phyloP scores from a whole-genome alignment of 1,284 basidiomycete species.

The Cystobasidium pallidum region DNA sequence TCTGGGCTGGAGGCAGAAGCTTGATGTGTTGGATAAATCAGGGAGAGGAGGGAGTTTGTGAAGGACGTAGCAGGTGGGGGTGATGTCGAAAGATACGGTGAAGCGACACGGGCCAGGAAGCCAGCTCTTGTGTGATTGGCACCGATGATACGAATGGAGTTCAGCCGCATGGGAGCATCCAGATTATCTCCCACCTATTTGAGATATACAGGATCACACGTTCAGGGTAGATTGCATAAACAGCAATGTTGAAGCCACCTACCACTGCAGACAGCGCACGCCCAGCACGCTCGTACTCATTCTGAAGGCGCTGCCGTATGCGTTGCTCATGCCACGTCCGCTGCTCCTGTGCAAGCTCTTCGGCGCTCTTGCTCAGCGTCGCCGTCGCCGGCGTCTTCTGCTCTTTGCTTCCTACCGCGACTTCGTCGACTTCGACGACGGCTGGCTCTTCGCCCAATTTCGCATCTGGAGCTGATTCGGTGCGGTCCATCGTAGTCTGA shows the following conservation, averaged over 20 bases:
- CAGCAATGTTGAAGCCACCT: constrained; percentile 50
- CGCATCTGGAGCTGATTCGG: constrained; percentile 36
- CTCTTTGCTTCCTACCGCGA: constrained; percentile 8
- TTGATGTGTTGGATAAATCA: constrained; percentile 52
- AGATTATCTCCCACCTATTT: constrained; percentile 70
- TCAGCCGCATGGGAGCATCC: constrained; percentile 66
- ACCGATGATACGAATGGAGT: constrained; percentile 78
- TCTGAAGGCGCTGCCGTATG: constrained; percentile 67
- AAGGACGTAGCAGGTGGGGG: constrained; percentile 41
- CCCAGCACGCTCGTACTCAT: constrained; percentile 75
- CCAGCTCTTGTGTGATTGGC: constrained; percentile 71
- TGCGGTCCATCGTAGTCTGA: constrained; percentile 19
- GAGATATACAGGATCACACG: not conserved
- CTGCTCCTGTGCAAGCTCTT: constrained; percentile 61
- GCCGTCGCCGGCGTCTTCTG: not conserved
- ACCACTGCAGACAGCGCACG: constrained; percentile 72
- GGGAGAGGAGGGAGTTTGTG: constrained; percentile 50
- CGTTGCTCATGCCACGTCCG: constrained; percentile 71
- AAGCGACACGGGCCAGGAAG: constrained; percentile 77
- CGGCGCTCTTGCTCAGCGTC: constrained; percentile 40
- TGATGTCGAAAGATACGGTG: constrained; percentile 62
- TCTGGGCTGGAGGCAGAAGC: constrained; percentile 53
- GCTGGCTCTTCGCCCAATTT: constrained; percentile 42
- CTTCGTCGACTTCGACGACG: constrained; percentile 26
- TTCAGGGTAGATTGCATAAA: constrained; percentile 15